A percentile compares a stretch with the other conserved stretches of the same genome.
phyloP scores from a whole-genome alignment of 345 rosid genomes.

The Camelina sativa region DNA sequence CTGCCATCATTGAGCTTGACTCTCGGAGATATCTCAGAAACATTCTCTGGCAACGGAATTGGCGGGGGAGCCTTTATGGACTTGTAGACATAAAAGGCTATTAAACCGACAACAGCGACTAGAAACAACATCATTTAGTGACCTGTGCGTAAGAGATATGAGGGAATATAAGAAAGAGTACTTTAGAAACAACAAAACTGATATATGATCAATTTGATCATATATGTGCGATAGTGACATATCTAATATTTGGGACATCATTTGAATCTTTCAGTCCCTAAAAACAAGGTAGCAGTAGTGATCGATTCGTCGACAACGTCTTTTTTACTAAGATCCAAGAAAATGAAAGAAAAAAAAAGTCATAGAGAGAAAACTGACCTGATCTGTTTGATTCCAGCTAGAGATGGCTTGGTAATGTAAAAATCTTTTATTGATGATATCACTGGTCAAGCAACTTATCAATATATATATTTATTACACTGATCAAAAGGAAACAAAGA shows the following conservation, averaged over 20 bases:
- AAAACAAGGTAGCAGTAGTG: no score
- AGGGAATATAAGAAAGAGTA: not conserved
- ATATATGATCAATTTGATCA: no score
- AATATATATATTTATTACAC: constrained; percentile 18
- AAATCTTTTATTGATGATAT: not conserved
- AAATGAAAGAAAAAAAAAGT: not conserved
- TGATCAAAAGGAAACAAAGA: not conserved
- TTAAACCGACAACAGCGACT: constrained; percentile 49
- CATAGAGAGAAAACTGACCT: constrained; percentile 7
- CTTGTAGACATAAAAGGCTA: constrained; percentile 55
- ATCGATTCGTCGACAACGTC: no score
- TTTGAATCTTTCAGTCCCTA: no score
- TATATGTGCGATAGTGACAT: no score
- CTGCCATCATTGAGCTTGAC: constrained; percentile 73
- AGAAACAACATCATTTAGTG: constrained; percentile 39
- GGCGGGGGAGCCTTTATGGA: constrained; percentile 65
- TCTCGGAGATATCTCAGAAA: constrained; percentile 65
- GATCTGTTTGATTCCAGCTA: not conserved
- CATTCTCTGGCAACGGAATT: constrained; percentile 66
- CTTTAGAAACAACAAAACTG: no score
- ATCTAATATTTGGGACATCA: no score
- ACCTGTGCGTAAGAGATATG: constrained; percentile 12
- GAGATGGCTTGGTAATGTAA: constrained; percentile 10
- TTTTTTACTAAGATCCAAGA: no score
- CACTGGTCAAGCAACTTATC: not conserved